Conservation (phyloP, 2,329 filamentous ascomycete genomes). For the Nothomitra cinnamomea region DNA sequence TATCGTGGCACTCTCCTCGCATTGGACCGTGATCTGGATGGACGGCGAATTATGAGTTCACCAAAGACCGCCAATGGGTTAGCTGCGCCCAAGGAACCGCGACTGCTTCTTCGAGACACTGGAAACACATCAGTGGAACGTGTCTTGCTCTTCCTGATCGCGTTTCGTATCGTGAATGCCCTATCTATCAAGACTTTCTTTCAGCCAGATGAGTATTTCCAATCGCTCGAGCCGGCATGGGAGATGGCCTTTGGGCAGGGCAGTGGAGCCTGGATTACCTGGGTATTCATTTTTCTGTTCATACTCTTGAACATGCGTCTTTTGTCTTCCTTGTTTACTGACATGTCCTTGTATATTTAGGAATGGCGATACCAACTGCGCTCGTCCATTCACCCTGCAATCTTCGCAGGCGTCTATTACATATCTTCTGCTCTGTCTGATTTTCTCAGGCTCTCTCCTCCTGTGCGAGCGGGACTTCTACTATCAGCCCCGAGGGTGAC, state of each 20-base stretch:
- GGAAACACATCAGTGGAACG: not conserved
- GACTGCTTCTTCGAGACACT: not conserved
- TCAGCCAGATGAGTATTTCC: constrained; percentile 95
- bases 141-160: constrained; percentile 29
- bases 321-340: not conserved
- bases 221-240: constrained; percentile 91
- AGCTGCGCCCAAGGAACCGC: not conserved
- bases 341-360: constrained; percentile 29
- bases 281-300: constrained; percentile 41
- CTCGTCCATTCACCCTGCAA: constrained; percentile 75
- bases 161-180: constrained; percentile 65
- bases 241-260: constrained; percentile 59
- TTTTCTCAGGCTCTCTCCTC: constrained; percentile 34
- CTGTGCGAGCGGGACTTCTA: constrained; percentile 46
- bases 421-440: constrained; percentile 38
- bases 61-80: not conserved
- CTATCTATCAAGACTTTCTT: constrained; percentile 76
- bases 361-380: constrained; percentile 85
- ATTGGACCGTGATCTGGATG: too few species aligned
- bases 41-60: too few species aligned
- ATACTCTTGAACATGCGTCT: not conserved
- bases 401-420: constrained; percentile 67
- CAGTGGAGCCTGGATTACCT: constrained; percentile 84
- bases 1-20: too few species aligned
- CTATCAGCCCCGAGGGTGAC: constrained; percentile 54